Evolutionary conservation across 768 basidiomycete genomes (phyloP).

Genomic region (Phaffia tasmanica): DNA sequence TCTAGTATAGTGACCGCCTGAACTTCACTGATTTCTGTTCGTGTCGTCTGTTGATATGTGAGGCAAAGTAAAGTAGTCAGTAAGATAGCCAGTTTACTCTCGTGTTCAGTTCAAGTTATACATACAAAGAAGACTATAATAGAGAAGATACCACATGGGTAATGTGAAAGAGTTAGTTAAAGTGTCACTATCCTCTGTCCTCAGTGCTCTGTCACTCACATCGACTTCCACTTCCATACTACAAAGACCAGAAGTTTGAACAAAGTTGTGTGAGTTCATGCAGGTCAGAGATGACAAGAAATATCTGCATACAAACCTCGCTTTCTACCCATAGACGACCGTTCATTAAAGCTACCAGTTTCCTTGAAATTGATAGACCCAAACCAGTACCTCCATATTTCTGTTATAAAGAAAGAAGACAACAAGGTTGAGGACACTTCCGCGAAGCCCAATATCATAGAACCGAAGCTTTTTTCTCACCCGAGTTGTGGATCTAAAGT

Average conservation of each 20-base stretch:
- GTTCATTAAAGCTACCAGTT: slow-evolving; percentile 91
- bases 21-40: slow-evolving; percentile 31
- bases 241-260: neutral
- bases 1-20: slow-evolving; percentile 33
- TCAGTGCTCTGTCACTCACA: slow-evolving; percentile 48
- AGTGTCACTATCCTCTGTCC: too few species aligned
- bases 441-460: too few species aligned
- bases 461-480: slow-evolving; percentile 42
- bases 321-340: slow-evolving; percentile 99
- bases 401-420: slow-evolving; percentile 39
- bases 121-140: slow-evolving; percentile 42
- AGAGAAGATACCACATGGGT: too few species aligned
- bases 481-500: slow-evolving; percentile 62
- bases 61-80: slow-evolving; percentile 35
- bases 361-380: slow-evolving; percentile 92
- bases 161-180: slow-evolving; percentile 32
- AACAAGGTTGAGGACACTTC: slow-evolving; percentile 17
- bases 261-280: neutral
- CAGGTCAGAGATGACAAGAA: neutral
- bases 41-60: slow-evolving; percentile 17
- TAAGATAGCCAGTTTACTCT: slow-evolving; percentile 61
- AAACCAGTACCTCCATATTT: slow-evolving; percentile 97
- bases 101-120: slow-evolving; percentile 34
- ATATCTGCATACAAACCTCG: slow-evolving; percentile 39
- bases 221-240: slow-evolving; percentile 63